These are phyloP conservation scores for Pichia rugopelliculosa DNA, from an alignment of 805 yeast genomes.

Conservation along the genomic window DNA sequence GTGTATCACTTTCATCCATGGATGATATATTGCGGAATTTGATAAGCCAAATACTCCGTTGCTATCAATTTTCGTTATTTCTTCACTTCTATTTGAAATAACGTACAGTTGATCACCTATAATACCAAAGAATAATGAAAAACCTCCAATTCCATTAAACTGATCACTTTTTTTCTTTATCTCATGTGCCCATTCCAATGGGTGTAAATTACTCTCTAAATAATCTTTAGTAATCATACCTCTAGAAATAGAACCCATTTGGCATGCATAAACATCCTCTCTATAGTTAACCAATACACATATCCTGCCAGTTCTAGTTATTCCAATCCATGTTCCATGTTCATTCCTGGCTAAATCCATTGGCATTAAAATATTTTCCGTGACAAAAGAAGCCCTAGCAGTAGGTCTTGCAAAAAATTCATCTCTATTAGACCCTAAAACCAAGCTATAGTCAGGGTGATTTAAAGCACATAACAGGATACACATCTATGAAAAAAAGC, in stretches of 20 bases:
- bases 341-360: constrained; percentile 63
- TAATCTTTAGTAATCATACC: constrained; percentile 39
- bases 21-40: constrained; percentile 55
- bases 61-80: constrained; percentile 8
- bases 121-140: constrained; percentile 51
- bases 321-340: constrained; percentile 91
- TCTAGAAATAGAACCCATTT: constrained; percentile 30
- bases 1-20: constrained; percentile 66
- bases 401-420: constrained; percentile 77
- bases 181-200: constrained; percentile 40
- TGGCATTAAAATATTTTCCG: constrained; percentile 48
- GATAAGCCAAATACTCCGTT: constrained; percentile 49
- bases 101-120: constrained; percentile 34
- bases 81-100: constrained; percentile 42
- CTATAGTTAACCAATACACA: constrained; percentile 74
- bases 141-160: constrained; percentile 48
- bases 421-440: constrained; percentile 79
- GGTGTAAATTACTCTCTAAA: constrained; percentile 26
- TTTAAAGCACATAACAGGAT: constrained; percentile 59
- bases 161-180: constrained; percentile 24
- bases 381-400: constrained; percentile 37
- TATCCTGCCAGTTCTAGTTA: constrained; percentile 43
- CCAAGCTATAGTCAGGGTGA: constrained; percentile 69
- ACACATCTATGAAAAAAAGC: constrained; percentile 49
- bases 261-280: constrained; percentile 30